Evolutionary conservation across 139 green algal species (phyloP), one percentile per base, ranked within the genome.

Genomic region (Micromonas pusilla): DNA sequence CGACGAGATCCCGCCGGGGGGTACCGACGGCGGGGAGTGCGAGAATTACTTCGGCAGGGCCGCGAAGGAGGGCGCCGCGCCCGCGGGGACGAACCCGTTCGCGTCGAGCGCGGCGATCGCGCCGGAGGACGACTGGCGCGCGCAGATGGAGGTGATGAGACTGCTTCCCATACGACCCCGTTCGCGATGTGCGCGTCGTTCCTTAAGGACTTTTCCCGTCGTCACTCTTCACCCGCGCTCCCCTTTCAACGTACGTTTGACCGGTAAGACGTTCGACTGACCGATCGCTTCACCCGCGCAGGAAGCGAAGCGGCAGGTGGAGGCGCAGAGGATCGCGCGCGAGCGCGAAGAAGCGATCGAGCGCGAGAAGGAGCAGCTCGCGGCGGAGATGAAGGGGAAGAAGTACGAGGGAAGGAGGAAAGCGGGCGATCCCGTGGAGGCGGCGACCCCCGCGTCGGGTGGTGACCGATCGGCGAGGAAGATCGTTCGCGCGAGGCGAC

Each of bases 11-110:
- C 30, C 34, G 19, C 23, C 66, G 20, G 63, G 36, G 36, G 63
- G 1, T 30, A 13, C 30, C 5, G 68, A 63, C 25, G 68, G 30
- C n/a, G n/a, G n/a, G n/a, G n/a, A n/a, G n/a, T n/a, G n/a, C n/a
- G 68, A 39, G 21, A 75, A 75, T 36, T 75, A 64, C 53, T 75
- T 63, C 33, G 68, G 68, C 3, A 63, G 38, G 23, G 37, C 36
- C 21, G 68, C 31, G 6, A 30, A 62, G 3, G 68, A 75, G 9
- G 34, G 34, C 2, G 26, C 37, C n/a, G 68, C 68, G 38, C 68
- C 68, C 28, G 37, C 3, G 1, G 68, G 68, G 0, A 21, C 68
- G 23, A 75, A 75, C 53, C 68, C 68, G 1, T 75, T 75, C 68
- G 68, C 68, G 9, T 23, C 16, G 45, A 9, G 9, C 45, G 45